A percentile compares a stretch with the other conserved stretches of the same genome.
These are phyloP conservation scores for Solanum hybrid DNA, from an alignment of 305 asterid species.

Conservation along the genomic window DNA sequence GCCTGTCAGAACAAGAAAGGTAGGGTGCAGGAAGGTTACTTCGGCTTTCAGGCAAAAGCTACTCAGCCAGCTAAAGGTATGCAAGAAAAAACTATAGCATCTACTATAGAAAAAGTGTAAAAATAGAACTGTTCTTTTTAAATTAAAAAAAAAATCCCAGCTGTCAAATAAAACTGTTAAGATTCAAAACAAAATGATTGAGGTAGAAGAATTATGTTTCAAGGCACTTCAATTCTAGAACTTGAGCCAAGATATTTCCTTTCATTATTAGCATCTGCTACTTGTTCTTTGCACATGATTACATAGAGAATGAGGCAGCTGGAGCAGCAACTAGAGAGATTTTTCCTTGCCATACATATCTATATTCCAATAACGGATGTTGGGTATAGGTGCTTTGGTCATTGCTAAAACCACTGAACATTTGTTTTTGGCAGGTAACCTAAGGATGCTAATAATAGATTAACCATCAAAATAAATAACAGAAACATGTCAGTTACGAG, in stretches of 20 bases:
- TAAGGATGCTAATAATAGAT: background rate
- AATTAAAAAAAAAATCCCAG: background rate
- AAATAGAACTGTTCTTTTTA: background rate
- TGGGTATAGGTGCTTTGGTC: background rate
- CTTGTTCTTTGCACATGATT: background rate
- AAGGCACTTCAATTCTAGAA: background rate
- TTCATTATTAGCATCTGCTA: background rate
- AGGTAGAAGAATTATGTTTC: background rate
- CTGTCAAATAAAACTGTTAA: background rate
- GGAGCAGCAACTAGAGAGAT: background rate
- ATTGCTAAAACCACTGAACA: background rate
- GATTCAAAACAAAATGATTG: background rate
- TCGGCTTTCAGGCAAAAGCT: background rate
- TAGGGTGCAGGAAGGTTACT: background rate
- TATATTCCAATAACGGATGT: background rate
- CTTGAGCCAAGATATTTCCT: background rate
- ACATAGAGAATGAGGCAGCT: background rate
- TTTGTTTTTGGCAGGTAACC: background rate
- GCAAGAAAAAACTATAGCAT: background rate
- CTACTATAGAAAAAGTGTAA: background rate
- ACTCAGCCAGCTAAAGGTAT: background rate
- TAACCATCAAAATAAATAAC: background rate
- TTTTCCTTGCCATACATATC: background rate
- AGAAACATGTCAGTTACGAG: background rate
- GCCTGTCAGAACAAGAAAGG: slow-evolving; percentile 36